Evolutionary conservation across 768 basidiomycete species (phyloP), one percentile per base, ranked within the genome.

Genomic region (Rhodosporidiobolus odoratus): DNA sequence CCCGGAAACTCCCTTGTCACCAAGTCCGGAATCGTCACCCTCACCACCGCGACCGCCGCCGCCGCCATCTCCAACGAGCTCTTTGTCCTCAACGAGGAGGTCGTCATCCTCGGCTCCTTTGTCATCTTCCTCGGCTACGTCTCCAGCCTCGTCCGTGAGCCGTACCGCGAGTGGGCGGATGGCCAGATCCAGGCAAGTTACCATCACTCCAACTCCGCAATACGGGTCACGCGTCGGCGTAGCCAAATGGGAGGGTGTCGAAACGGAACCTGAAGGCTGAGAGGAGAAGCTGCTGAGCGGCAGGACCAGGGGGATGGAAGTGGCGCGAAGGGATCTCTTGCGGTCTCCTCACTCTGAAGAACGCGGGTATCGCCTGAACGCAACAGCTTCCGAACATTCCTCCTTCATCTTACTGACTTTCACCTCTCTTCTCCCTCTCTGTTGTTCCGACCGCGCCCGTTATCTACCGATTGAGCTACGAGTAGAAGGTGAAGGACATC

Each of bases 11-110:
- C 80, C 27, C 84, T 96, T 81, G 84, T 94, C 84, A 92, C 92
- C 79, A 99, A 99, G 84, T 94, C 93, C 54, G 92, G 93, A 72
- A 86, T 90, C 62, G 89, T 92, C 77, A 84, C 97, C 78, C 87
- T 97, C 66, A 81, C 80, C 72, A 79, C 79, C 61, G 81, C 78
- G 65, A 60, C 80, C 62, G 76, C 80, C 52, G 81, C 81, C 53
- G 79, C 80, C 41, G 81, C 80, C 65, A 80, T 82, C 77, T 80
- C 79, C 23, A 76, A 79, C 72, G 81, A 99, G 82, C 87, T 98
- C 60, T 97, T 97, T 78, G 95, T 99, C 69, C 86, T 95, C 78
- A 96, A 96, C 80, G 94, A 97, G 81, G 96, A 98, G 84, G 87
- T 90, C 32, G 88, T 97, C 74, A 84, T 98, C 56, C 86, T 91